phyloP scores from a whole-genome alignment of 495 filamentous ascomycete genomes.

The Hyphodiscus hymeniophilus region DNA sequence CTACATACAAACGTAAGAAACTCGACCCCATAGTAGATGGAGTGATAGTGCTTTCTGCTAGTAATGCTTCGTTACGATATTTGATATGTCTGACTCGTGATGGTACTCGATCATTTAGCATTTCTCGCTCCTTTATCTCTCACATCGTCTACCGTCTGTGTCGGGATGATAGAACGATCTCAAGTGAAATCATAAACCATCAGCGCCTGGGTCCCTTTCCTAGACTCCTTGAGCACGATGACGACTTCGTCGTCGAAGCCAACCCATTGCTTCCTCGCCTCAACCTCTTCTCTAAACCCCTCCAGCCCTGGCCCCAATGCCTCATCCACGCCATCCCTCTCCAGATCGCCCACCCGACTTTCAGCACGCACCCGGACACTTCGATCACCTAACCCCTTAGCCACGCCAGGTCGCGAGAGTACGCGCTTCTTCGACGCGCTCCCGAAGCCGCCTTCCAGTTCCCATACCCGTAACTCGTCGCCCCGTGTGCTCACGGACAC shows the following conservation, averaged over 20 bases:
- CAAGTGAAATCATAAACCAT: slow-evolving; percentile 94
- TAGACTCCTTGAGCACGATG: slow-evolving; percentile 69
- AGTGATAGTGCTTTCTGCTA: no score
- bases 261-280: slow-evolving; percentile 52
- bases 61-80: no score
- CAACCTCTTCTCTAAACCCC: slow-evolving; percentile 11
- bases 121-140: no score
- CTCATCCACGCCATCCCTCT: not conserved
- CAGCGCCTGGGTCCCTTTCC: slow-evolving; percentile 58
- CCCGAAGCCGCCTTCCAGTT: slow-evolving; percentile 65
- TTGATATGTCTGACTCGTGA: no score
- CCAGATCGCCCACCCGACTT: slow-evolving; percentile 1
- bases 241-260: slow-evolving; percentile 95
- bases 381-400: slow-evolving; percentile 30
- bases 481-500: slow-evolving; percentile 78
- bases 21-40: no score
- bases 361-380: slow-evolving; percentile 48
- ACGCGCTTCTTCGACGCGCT: slow-evolving; percentile 5
- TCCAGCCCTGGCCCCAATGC: not conserved
- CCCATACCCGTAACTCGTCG: slow-evolving; percentile 88
- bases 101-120: no score
- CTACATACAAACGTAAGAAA: no score
- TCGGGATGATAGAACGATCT: no score
- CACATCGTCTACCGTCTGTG: no score
- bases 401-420: no score